Percentiles rank a stretch among this genome's conserved stretches.
phyloP scores from a whole-genome alignment of 176 grass and related monocot species.

The Metroxylon sagu region DNA sequence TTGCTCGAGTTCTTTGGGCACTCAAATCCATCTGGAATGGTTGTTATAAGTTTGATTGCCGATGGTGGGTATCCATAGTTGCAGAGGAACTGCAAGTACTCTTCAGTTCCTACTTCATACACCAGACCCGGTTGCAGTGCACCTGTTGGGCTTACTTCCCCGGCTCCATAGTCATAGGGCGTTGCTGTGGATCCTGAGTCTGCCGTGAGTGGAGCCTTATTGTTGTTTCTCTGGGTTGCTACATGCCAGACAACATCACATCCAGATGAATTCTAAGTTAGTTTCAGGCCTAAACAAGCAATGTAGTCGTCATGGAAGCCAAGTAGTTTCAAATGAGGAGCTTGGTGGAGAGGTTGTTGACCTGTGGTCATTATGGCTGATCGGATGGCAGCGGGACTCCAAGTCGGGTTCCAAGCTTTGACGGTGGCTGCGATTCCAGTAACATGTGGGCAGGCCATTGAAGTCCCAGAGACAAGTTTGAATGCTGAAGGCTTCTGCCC shows the following conservation, averaged over 20 bases:
- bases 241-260: neutral
- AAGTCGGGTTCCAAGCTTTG: slow-evolving; percentile 69
- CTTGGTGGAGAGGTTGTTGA: neutral
- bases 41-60: slow-evolving; percentile 46
- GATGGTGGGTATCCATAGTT: slow-evolving; percentile 63
- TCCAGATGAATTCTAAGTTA: neutral
- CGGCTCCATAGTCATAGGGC: slow-evolving; percentile 58
- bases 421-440: slow-evolving; percentile 52
- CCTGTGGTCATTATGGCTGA: slow-evolving; percentile 83
- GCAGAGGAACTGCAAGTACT: slow-evolving; percentile 70
- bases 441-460: slow-evolving; percentile 89
- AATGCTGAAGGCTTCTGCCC: slow-evolving; percentile 68
- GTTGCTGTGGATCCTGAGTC: slow-evolving; percentile 41
- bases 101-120: slow-evolving; percentile 46
- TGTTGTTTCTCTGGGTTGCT: slow-evolving; percentile 60
- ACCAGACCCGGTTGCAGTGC: slow-evolving; percentile 71
- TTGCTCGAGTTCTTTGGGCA: slow-evolving; percentile 58
- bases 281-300: no score
- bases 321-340: neutral
- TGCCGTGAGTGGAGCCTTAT: slow-evolving; percentile 31
- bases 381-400: slow-evolving; percentile 72
- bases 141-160: slow-evolving; percentile 52
- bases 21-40: slow-evolving; percentile 25
- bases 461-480: slow-evolving; percentile 79
- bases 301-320: neutral